Conservation (phyloP, 345 rosid genomes). For the Murraya koenigii region DNA sequence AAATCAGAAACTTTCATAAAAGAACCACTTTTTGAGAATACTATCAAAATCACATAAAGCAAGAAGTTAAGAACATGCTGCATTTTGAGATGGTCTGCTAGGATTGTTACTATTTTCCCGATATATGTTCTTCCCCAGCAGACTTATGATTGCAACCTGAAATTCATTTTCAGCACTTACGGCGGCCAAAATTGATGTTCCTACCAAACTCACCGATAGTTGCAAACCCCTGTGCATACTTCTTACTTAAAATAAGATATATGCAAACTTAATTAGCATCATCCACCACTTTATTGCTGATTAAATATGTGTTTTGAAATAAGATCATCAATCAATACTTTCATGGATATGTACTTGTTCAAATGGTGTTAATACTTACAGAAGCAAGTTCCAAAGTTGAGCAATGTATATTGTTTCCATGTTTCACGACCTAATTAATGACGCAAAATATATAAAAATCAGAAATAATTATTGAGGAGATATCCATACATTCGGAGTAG, state of each 20-base stretch:
- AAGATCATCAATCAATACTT: neutral
- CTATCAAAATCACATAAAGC: conserved; percentile 3
- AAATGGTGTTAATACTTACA: conserved; percentile 49
- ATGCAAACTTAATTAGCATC: neutral
- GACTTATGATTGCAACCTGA: neutral
- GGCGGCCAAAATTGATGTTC: neutral
- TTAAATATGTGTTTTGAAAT: conserved; percentile 2
- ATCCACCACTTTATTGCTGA: neutral
- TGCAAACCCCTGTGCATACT: neutral
- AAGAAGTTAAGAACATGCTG: neutral
- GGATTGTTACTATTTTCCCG: neutral
- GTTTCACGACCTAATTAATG: conserved; percentile 65
- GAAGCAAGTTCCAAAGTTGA: conserved; percentile 94
- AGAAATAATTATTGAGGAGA: conserved; percentile 17
- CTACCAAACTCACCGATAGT: neutral
- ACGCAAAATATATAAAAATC: conserved; percentile 24
- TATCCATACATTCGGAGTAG: conserved; percentile 6
- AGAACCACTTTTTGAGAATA: neutral
- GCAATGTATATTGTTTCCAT: conserved; percentile 90
- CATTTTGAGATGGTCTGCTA: neutral
- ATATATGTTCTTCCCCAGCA: neutral
- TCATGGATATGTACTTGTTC: neutral
- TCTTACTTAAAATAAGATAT: neutral
- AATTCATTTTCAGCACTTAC: neutral
- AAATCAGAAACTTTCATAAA: neutral